Evolutionary conservation across 495 filamentous ascomycete species (phyloP).

Genomic region (Collariella sp.): DNA sequence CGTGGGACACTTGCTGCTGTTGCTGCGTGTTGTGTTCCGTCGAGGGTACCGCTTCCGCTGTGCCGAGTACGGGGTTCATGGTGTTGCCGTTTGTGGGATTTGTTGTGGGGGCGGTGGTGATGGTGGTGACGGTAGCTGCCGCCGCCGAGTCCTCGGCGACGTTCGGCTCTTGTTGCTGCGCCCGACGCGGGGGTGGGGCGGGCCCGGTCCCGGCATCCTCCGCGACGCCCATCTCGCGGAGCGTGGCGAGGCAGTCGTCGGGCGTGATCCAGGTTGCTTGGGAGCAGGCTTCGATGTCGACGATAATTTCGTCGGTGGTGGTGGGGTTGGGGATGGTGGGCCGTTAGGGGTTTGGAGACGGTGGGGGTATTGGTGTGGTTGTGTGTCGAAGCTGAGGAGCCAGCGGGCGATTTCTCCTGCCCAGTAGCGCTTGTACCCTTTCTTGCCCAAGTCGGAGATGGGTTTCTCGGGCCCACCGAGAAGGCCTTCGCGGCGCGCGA

Average conservation of each 20-base stretch:
- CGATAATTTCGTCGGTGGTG: slow-evolving; percentile 23
- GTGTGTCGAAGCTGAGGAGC: slow-evolving; percentile 45
- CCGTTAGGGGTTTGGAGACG: not conserved
- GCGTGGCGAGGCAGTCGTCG: slow-evolving; percentile 72
- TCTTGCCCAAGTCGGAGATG: slow-evolving; percentile 71
- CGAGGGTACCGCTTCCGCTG: not conserved
- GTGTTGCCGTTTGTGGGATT: not conserved
- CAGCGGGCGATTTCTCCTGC: slow-evolving; percentile 65
- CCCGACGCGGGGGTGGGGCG: slow-evolving; percentile 17
- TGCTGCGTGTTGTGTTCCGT: too few species aligned
- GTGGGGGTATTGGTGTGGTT: not conserved
- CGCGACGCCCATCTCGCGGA: slow-evolving; percentile 68
- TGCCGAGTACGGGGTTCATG: not conserved
- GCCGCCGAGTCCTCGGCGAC: not conserved
- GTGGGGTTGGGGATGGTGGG: not conserved
- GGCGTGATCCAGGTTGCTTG: slow-evolving; percentile 65
- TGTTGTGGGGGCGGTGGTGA: slow-evolving; percentile 23
- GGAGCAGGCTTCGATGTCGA: slow-evolving; percentile 37
- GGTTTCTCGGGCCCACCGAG: slow-evolving; percentile 92
- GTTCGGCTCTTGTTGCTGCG: slow-evolving; percentile 16
- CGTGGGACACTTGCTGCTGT: slow-evolving; percentile 17
- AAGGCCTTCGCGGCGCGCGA: slow-evolving; percentile 74
- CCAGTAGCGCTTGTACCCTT: slow-evolving; percentile 78
- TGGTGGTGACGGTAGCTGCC: not conserved
- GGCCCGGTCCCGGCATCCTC: slow-evolving; percentile 47